Base-by-base conservation (phyloP, 768 basidiomycete genomes). In the Nevesoporus exiguus region DNA sequence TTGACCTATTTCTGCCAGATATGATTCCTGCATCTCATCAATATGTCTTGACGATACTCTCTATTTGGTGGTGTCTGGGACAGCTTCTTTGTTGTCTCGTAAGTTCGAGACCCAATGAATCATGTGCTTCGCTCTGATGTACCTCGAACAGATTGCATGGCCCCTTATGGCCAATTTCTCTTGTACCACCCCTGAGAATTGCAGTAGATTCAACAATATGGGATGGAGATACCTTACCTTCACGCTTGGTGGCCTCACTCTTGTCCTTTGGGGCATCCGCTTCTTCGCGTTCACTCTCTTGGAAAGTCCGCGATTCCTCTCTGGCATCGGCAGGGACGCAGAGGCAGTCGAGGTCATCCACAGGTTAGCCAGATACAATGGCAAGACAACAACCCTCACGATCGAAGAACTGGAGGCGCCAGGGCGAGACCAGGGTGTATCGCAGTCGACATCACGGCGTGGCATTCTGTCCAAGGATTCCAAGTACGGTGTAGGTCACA, bases 211-310 rank as follows among this genome's bases (percentile, higher is more conserved):
- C 2, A 58, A 78, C 19, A 85, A 84, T 57, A 84, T 81, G 82
- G 83, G 84, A 21, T 85, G 84, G 83, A 72, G 84, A 30, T 84
- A 84, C 61, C 74, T 83, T 24, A 67, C 83, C 27, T 77, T 81
- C 62, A 73, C 74, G 0, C 75, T 83, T 33, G 81, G 83, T 3
- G 80, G 74, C 9, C 56, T 83, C 39, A 81, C 76, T 24, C 70
- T 85, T 31, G 52, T 82, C 47, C 66, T 82, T 19, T 83, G 80
- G 75, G 70, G 63, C 10, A 52, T 80, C 57, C 79, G 82, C 37
- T 76, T 81, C 66, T 78, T 81, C 62, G 59, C 73, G 24, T 84
- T 85, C 69, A 66, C 68, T 22, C 71, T 84, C 15, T 66, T 80
- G 45, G 82, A 84, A 59, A 82, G 80, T 45, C 84, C 82, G 2